Evolutionary conservation across 371 early-diverging fungal species (phyloP).

Genomic region (Rhizopus sp.): DNA sequence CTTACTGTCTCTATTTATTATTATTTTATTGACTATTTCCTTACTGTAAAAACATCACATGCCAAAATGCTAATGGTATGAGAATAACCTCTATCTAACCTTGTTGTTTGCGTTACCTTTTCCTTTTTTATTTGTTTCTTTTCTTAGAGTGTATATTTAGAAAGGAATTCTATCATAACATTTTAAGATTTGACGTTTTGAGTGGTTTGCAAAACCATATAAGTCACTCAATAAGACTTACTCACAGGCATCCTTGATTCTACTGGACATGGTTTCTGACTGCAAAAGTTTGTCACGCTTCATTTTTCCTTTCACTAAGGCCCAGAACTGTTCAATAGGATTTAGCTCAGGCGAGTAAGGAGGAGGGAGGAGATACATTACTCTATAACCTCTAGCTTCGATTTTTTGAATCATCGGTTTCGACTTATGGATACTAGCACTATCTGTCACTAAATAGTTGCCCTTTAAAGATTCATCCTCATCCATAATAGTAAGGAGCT

Average conservation of each 20-base stretch:
- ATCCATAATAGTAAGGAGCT: slow-evolving; percentile 16
- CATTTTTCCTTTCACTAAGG: slow-evolving; percentile 5
- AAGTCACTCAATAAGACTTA: too few relatives aligned
- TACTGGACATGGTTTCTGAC: slow-evolving; percentile 16
- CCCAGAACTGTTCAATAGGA: slow-evolving; percentile 18
- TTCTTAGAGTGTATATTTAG: slow-evolving; percentile 15
- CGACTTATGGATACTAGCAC: slow-evolving; percentile 16
- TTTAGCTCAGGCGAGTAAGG: too few relatives aligned
- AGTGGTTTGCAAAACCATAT: too few relatives aligned
- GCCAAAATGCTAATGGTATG: slow-evolving; percentile 15
- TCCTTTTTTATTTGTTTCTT: slow-evolving; percentile 12
- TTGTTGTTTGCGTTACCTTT: slow-evolving; percentile 18
- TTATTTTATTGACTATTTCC: too few relatives aligned
- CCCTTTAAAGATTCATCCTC: slow-evolving; percentile 14
- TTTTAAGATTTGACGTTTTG: slow-evolving; percentile 14
- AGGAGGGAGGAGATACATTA: too few relatives aligned
- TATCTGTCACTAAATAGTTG: slow-evolving; percentile 17
- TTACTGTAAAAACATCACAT: too few relatives aligned
- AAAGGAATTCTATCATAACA: slow-evolving; percentile 16
- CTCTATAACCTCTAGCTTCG: too few relatives aligned
- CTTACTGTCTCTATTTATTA: too few relatives aligned
- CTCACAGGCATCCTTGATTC: slow-evolving; percentile 12
- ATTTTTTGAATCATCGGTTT: slow-evolving; percentile 18
- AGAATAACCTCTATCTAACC: slow-evolving; percentile 13
- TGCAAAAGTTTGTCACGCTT: slow-evolving; percentile 14